These are phyloP conservation scores for Amylostereum areolatum DNA, from an alignment of 1,284 basidiomycete genomes.

Conservation along the genomic window DNA sequence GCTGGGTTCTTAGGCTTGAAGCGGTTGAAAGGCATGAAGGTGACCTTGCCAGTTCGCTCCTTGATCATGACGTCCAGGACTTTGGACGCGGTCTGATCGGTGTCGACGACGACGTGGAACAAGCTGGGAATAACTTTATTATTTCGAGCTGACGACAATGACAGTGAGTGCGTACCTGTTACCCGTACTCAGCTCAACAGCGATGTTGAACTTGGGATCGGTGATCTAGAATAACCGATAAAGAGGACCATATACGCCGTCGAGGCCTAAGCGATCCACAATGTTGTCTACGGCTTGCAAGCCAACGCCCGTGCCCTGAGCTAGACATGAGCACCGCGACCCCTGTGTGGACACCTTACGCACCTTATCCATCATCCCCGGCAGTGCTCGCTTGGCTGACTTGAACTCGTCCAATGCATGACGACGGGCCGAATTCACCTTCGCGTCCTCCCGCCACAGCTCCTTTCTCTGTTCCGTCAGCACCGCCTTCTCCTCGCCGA, in stretches of 20 bases:
- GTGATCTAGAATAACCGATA: slow-evolving; percentile 92
- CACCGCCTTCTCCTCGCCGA: slow-evolving; percentile 71
- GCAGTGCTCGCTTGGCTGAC: slow-evolving; percentile 73
- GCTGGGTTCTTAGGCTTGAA: slow-evolving; percentile 71
- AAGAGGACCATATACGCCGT: slow-evolving; percentile 88
- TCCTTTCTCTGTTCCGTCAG: slow-evolving; percentile 84
- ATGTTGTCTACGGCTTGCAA: slow-evolving; percentile 83
- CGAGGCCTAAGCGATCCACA: slow-evolving; percentile 56
- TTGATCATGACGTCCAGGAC: slow-evolving; percentile 90
- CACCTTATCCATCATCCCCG: slow-evolving; percentile 94
- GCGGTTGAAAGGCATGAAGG: slow-evolving; percentile 98
- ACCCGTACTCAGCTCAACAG: slow-evolving; percentile 92
- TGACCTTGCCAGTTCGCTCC: slow-evolving; percentile 91
- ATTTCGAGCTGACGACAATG: background rate
- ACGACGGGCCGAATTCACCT: slow-evolving; percentile 71
- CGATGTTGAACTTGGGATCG: slow-evolving; percentile 86
- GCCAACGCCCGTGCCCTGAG: slow-evolving; percentile 84
- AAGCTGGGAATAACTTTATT: slow-evolving; percentile 44
- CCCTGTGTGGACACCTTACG: slow-evolving; percentile 14
- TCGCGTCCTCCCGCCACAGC: slow-evolving; percentile 93
- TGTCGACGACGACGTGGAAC: slow-evolving; percentile 98
- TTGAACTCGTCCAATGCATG: slow-evolving; percentile 79
- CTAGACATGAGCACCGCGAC: background rate
- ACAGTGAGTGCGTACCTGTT: slow-evolving; percentile 60
- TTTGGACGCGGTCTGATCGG: slow-evolving; percentile 83